A percentile compares a stretch with the other conserved stretches of the same genome.
phyloP scores from a whole-genome alignment of 2,329 filamentous ascomycete genomes.

The Sclerotinia trifoliorum region DNA sequence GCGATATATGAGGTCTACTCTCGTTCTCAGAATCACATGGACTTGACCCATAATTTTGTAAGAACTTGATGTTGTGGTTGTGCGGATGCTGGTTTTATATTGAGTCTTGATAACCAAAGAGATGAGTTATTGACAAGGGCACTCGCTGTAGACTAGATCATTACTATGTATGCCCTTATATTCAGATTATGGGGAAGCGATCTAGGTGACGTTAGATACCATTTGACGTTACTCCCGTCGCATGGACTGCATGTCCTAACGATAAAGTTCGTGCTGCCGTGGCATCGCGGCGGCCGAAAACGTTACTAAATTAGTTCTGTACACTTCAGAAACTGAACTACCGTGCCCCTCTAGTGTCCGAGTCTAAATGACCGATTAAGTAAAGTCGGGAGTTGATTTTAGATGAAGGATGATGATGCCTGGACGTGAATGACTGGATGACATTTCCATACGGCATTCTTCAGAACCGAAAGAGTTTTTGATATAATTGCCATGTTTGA shows the following conservation, averaged over 20 bases:
- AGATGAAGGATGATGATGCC: slow-evolving; percentile 10
- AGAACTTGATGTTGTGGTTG: neutral
- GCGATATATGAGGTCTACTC: slow-evolving; percentile 11
- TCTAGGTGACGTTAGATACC: slow-evolving; percentile 5
- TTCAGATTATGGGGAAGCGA: slow-evolving; percentile 12
- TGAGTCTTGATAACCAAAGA: neutral
- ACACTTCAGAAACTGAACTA: slow-evolving; percentile 10
- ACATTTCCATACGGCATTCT: slow-evolving; percentile 8
- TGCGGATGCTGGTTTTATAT: neutral
- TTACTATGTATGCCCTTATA: neutral
- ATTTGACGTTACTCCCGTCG: slow-evolving; percentile 12
- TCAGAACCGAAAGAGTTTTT: neutral
- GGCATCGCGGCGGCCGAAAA: slow-evolving; percentile 6
- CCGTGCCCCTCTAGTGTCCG: slow-evolving; percentile 9
- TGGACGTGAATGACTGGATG: neutral
- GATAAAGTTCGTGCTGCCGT: slow-evolving; percentile 21
- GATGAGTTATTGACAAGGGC: neutral
- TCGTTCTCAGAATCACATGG: neutral
- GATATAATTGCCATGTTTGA: neutral
- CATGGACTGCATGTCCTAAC: slow-evolving; percentile 15
- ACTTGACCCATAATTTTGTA: neutral
- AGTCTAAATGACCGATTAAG: neutral
- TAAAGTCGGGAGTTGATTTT: slow-evolving; percentile 1
- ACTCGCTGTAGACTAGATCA: neutral
- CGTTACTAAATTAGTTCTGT: slow-evolving; percentile 11